These are phyloP conservation scores for Stenocarpella maydis DNA, from an alignment of 2,329 filamentous ascomycete genomes.

Conservation along the genomic window DNA sequence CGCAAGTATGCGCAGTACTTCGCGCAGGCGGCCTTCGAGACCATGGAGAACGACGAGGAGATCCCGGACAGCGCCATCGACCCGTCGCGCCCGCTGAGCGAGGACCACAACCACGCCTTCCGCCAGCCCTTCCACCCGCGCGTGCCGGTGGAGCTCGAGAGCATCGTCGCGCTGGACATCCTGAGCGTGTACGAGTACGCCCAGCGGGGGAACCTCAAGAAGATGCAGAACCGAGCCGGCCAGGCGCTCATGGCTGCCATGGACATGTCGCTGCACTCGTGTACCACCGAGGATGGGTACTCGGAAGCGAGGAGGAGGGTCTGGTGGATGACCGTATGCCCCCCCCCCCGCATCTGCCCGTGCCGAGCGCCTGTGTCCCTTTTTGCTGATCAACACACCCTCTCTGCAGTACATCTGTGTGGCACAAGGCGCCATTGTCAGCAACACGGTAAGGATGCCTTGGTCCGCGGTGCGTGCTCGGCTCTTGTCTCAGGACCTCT, in stretches of 20 bases:
- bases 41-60: constrained; percentile 58
- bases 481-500: not conserved
- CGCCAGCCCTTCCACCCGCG: constrained; percentile 53
- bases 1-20: constrained; percentile 58
- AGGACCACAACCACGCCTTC: constrained; percentile 43
- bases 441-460: constrained; percentile 51
- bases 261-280: constrained; percentile 52
- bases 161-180: constrained; percentile 56
- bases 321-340: constrained; percentile 61
- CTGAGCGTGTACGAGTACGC: constrained; percentile 62
- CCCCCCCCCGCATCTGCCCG: no score
- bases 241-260: constrained; percentile 57
- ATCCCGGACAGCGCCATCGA: constrained; percentile 54
- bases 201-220: constrained; percentile 60
- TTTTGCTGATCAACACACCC: not conserved
- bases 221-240: constrained; percentile 58
- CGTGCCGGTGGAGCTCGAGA: constrained; percentile 55
- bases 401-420: constrained; percentile 53
- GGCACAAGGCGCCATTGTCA: constrained; percentile 60
- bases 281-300: constrained; percentile 49
- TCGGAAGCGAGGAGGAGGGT: constrained; percentile 55
- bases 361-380: not conserved
- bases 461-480: not conserved
- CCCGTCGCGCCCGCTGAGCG: constrained; percentile 54
- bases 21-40: constrained; percentile 56